Base-by-base conservation (phyloP, 192 early-diverging fungal species). In the Funneliformis geosporum region DNA sequence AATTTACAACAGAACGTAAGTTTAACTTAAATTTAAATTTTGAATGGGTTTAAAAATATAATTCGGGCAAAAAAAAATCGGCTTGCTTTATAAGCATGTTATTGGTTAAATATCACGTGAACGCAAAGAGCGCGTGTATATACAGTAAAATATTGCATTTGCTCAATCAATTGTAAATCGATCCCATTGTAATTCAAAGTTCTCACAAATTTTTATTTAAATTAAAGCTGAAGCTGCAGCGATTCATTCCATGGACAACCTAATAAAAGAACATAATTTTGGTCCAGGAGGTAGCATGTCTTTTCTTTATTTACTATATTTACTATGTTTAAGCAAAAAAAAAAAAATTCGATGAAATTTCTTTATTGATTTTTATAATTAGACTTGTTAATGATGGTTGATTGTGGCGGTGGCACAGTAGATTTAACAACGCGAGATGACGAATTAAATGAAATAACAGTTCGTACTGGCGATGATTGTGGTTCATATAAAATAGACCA, bases 371-470 rank as follows among this genome's bases (percentile, higher is more conserved):
- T 27, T 43, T 5, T 55, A 18, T 11, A 42, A 38, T 21, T 47
- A 73, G 83, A 87, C 27, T 81, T 82, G 5, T 89, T 89, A 60
- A 88, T 89, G 87, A 86, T 89, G 59, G 85, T 85, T 73, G 87
- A 89, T 83, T 87, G 85, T 33, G 88, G 88, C 74, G 88, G 88
- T 60, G 88, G 88, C 62, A 89, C 88, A 8, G 88, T 89, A 0
- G 88, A 89, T 85, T 78, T 88, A 73, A 89, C 78, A 86, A 82
- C 74, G 64, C 47, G 11, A 42, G 27, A 23, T 0, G 55, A 50
- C 6, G 28, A 74, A 74, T 60, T 74, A 59, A 60, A 11, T 38
- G 72, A 74, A 60, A 59, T 28, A 50, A 74, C 40, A 21, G 50
- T 18, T 5, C 23, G 47, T n/a, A n/a, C 33, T 4, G 50, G 72